Evolutionary conservation across 192 early-diverging fungal genomes (phyloP), one percentile per base, ranked within the genome.

Genomic region (Coemansia sp.): DNA sequence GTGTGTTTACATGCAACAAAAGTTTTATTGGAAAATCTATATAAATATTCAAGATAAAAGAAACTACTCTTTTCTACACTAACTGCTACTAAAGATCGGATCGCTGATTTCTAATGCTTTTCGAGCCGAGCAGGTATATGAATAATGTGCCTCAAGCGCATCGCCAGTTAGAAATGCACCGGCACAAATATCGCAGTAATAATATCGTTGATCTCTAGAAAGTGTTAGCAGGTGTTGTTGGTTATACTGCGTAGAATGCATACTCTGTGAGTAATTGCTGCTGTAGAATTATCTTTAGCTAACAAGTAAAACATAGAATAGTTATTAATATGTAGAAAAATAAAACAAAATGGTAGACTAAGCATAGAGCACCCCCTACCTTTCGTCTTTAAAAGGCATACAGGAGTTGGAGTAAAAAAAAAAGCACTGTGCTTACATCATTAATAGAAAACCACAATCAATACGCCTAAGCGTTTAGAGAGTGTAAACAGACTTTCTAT

Each of bases 131-230:
- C 59, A 60, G 3, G 59, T 50, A 22, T 51, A 56, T 18, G 10
- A 22, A 7, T 56, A 64, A 54, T 64, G 62, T 9, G 62, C 62
- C 19, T 28, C 31, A 0, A 64, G 38, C 48, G 62, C 62, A 24
- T 64, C 62, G 27, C 52, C 38, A 27, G 27, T 64, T 44, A 64
- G n/a, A 28, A 64, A 64, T 18, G 52, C 62, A 8, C 62, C 62
- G 24, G 32, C 34, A 30, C 62, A 64, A 5, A 27, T 54, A 3
- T 6, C 18, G 21, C 62, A 64, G 21, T 48, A 55, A 49, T 55
- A 64, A 28, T 64, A 54, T 30, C 28, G 52, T 22, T 55, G 55
- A 14, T 64, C 62, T 5, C 62, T 52, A 14, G 18, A 44, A 44
- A 44, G 14, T 16, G 5, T 44, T 16, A 44, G 38, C 38, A 16